A percentile compares a stretch with the other conserved stretches of the same genome.
Evolutionary conservation across 495 filamentous ascomycete genomes (phyloP).

Genomic region (Aspergillus cavernicola): DNA sequence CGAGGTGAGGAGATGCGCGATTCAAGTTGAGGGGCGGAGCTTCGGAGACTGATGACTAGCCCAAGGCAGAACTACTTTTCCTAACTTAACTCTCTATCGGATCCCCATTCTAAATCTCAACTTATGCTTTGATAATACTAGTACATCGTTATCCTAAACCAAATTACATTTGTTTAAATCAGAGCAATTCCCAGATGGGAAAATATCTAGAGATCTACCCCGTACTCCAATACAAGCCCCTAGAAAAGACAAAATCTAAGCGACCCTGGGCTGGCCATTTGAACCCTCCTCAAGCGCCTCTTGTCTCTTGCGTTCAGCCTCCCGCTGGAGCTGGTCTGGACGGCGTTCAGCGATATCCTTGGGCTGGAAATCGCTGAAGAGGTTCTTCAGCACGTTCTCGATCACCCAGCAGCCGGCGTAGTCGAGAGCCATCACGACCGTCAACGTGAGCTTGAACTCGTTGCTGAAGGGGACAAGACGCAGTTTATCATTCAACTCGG

Average conservation of each 20-base stretch:
- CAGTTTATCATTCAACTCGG: slow-evolving; percentile 91
- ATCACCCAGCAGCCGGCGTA: slow-evolving; percentile 85
- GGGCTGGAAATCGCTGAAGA: slow-evolving; percentile 89
- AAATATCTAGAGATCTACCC: slow-evolving; percentile 16
- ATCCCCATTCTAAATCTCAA: too few species aligned
- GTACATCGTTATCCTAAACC: too few species aligned
- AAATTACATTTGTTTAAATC: not conserved
- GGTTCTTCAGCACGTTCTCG: slow-evolving; percentile 78
- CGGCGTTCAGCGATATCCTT: slow-evolving; percentile 90
- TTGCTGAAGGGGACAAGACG: slow-evolving; percentile 86
- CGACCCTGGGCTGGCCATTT: slow-evolving; percentile 45
- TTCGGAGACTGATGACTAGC: slow-evolving; percentile 1
- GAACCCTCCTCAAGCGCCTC: slow-evolving; percentile 47
- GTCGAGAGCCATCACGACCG: slow-evolving; percentile 80
- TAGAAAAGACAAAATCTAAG: slow-evolving; percentile 23
- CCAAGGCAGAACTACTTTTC: not conserved
- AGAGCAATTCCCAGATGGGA: slow-evolving; percentile 5
- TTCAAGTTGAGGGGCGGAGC: slow-evolving; percentile 13
- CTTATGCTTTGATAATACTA: too few species aligned
- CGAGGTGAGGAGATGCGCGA: slow-evolving; percentile 6
- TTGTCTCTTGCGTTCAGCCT: slow-evolving; percentile 60
- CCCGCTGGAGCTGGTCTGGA: slow-evolving; percentile 80
- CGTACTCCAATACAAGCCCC: slow-evolving; percentile 18
- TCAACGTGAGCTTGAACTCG: slow-evolving; percentile 88
- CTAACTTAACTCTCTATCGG: too few species aligned